Base-by-base conservation (phyloP, 768 basidiomycete species). In the Termitomyces titanicus region DNA sequence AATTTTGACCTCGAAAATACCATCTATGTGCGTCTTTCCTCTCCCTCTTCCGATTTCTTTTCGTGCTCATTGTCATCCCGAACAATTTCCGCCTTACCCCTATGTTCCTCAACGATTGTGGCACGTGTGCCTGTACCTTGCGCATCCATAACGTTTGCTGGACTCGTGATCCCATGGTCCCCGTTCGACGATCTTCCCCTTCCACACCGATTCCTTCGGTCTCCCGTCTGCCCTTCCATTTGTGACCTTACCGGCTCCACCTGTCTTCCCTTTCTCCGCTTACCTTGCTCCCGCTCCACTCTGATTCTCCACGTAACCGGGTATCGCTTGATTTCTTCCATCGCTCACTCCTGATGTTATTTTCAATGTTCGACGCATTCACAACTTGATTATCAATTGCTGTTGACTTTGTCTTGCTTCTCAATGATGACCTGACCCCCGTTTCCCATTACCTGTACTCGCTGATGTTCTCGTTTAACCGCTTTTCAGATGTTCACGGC, bases 1-100 rank as follows among this genome's bases (percentile, higher is more conserved):
- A 91, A 98, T 68, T 98, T 98, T 66, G 93, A 98, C 71, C 80
- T 98, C 39, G 92, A 96, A 18, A 90, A 93, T 62, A 93, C 92
- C 6, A 76, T 94, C 49, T 94, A 94, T 68, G 89, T 89, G 57
- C 44, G 85, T 72, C 15, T 15, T 38, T 44, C 51, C 20, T 29
- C 7, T 11, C 33, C 15, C 22, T 38, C 34, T 35, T 46, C 48
- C 40, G 42, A 51, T 35, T 22, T 45, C 18, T 25, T 17, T 55
- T 34, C 40, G 35, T 54, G 27, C 24, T 43, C 55, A 40, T 35
- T 29, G 27, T 42, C 12, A 4, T 12, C 17, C 49, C 44, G 38
- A 39, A 27, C 35, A n/a, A 38, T 34, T 0, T 44, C 52, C 42
- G 44, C 18, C 29, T 3, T 27, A 40, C 43, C 20, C 46, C 31